These are phyloP conservation scores for Acanthamoeba castellanii DNA, from an alignment of 208 protist genomes.

Conservation along the genomic window DNA sequence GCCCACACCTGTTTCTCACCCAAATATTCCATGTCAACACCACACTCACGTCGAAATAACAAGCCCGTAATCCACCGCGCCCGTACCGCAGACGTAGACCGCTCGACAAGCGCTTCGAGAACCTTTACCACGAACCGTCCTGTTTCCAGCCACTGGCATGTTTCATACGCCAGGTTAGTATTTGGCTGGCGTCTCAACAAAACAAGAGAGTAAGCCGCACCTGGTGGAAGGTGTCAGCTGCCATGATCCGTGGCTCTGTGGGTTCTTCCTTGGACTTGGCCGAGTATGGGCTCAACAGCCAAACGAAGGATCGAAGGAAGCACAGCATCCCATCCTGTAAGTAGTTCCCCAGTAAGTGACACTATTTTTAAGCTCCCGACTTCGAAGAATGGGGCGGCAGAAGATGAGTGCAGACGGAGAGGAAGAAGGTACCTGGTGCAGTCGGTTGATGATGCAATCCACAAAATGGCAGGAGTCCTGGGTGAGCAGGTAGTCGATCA, in stretches of 20 bases:
- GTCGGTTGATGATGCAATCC: neutral
- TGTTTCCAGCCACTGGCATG: neutral
- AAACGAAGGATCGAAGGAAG: conserved; percentile 18
- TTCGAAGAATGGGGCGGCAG: neutral
- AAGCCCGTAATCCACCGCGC: no score
- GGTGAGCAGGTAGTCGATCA: conserved; percentile 51
- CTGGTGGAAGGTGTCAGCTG: conserved; percentile 33
- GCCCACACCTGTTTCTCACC: neutral
- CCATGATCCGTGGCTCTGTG: conserved; percentile 32
- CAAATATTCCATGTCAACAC: neutral
- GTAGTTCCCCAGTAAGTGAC: neutral
- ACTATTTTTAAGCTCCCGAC: no score
- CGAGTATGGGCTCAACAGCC: conserved; percentile 42
- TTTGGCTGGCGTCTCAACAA: no score
- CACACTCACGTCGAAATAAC: no score
- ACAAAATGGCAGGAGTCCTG: conserved; percentile 45
- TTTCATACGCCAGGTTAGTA: neutral
- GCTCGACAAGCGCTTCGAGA: neutral
- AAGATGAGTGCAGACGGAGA: neutral
- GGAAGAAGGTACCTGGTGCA: neutral
- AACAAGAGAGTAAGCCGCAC: neutral
- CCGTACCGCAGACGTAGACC: neutral
- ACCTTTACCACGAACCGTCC: conserved; percentile 11
- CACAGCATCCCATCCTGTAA: neutral
- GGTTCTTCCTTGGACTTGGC: conserved; percentile 43